Evolutionary conservation across 345 rosid species (phyloP).

Genomic region (Eucalyptus tenuipes): DNA sequence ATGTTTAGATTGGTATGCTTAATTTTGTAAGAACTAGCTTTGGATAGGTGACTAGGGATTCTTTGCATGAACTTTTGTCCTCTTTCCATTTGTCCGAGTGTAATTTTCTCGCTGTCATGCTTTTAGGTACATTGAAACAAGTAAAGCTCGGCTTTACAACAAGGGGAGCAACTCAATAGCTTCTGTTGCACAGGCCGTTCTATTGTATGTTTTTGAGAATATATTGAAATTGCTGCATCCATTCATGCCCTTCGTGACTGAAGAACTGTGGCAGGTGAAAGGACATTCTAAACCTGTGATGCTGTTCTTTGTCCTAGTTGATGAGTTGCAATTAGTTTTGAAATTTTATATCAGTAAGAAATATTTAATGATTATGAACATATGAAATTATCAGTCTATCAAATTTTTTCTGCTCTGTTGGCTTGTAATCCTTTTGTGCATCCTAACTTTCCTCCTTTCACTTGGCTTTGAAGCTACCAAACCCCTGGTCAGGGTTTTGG

Average conservation of each 20-base stretch:
- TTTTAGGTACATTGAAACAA: constrained; percentile 89
- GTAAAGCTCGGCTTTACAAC: constrained; percentile 75
- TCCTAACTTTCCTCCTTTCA: neutral
- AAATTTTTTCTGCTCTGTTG: neutral
- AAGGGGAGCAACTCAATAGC: constrained; percentile 38
- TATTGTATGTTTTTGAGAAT: constrained; percentile 75
- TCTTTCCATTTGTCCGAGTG: neutral
- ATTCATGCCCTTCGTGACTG: constrained; percentile 96
- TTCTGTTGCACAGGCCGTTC: constrained; percentile 68
- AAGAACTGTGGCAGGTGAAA: constrained; percentile 93
- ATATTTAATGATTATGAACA: neutral
- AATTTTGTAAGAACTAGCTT: neutral
- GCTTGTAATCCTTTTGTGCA: neutral
- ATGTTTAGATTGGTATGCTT: neutral
- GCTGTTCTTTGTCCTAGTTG: neutral
- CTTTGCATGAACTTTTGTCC: neutral
- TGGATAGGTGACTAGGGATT: neutral
- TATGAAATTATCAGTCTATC: neutral
- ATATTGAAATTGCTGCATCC: constrained; percentile 88
- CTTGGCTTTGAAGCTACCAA: neutral
- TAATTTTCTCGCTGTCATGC: neutral
- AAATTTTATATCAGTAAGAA: neutral
- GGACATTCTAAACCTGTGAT: neutral
- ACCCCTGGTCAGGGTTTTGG: neutral
- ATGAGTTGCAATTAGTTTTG: neutral